These are phyloP conservation scores for Neocucurbitaria cava DNA, from an alignment of 2,329 filamentous ascomycete species.

Conservation along the genomic window DNA sequence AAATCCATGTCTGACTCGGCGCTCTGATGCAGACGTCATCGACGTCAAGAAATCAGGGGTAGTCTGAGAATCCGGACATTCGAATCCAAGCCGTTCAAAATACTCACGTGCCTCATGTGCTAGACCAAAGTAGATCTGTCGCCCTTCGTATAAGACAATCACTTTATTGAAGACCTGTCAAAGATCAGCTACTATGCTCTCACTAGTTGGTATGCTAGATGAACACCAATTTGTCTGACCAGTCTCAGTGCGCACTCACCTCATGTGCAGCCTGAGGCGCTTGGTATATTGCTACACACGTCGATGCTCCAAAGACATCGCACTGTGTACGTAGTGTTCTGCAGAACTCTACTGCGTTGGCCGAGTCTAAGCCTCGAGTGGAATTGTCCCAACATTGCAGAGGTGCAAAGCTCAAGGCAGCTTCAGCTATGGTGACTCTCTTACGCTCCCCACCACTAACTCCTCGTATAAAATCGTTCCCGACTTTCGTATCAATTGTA, in stretches of 20 bases:
- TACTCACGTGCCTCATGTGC: slow-evolving; percentile 68
- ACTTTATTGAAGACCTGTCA: slow-evolving; percentile 67
- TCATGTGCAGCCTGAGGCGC: slow-evolving; percentile 72
- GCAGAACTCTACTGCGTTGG: slow-evolving; percentile 64
- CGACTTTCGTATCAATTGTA: slow-evolving; percentile 72
- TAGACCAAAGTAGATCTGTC: slow-evolving; percentile 76
- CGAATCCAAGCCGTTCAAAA: slow-evolving; percentile 73
- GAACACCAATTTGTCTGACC: neutral
- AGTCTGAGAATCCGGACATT: slow-evolving; percentile 71
- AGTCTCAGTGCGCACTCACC: slow-evolving; percentile 19
- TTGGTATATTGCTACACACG: slow-evolving; percentile 62
- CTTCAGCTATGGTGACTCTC: slow-evolving; percentile 32
- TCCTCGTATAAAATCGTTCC: slow-evolving; percentile 77
- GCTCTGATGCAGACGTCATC: slow-evolving; percentile 67
- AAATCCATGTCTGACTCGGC: slow-evolving; percentile 49
- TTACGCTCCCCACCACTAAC: slow-evolving; percentile 71
- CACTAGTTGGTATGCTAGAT: neutral
- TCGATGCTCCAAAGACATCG: slow-evolving; percentile 58
- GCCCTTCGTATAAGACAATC: slow-evolving; percentile 73
- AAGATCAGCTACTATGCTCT: neutral
- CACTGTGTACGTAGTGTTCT: slow-evolving; percentile 59
- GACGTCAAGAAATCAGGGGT: slow-evolving; percentile 56
- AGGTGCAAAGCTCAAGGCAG: slow-evolving; percentile 21
- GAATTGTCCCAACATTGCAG: slow-evolving; percentile 56
- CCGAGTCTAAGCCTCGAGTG: slow-evolving; percentile 35